Evolutionary conservation across 139 green algal genomes (phyloP).

Genomic region (Edaphochlamys debaryana): DNA sequence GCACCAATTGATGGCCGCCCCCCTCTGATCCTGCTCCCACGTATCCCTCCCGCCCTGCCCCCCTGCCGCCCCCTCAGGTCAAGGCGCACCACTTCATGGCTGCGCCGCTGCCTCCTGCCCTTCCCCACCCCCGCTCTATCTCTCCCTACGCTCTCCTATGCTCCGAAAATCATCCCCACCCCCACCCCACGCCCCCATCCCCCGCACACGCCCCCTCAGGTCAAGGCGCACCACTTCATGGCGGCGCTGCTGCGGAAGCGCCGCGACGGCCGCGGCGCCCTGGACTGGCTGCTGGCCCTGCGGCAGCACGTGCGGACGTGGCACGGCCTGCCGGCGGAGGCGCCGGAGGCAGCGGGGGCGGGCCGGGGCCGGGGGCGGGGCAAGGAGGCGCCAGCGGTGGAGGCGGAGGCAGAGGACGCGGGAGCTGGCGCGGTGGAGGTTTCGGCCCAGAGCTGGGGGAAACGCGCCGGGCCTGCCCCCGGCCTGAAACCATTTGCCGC

Average conservation of each 20-base stretch:
- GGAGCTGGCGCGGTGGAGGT: not conserved
- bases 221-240: constrained; percentile 1
- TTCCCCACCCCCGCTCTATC: no score
- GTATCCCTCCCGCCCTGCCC: no score
- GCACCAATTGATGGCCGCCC: no score
- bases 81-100: no score
- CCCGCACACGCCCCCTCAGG: no score
- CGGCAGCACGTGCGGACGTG: constrained; percentile 2
- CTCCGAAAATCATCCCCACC: no score
- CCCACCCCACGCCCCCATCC: not conserved
- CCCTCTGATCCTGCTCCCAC: not conserved
- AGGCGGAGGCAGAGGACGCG: not conserved
- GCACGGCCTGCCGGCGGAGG: constrained; percentile 1
- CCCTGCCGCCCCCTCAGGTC: no score
- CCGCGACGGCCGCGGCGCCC: not conserved
- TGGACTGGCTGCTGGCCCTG: not conserved
- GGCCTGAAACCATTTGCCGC: not conserved
- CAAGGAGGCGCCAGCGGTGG: not conserved
- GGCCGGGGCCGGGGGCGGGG: not conserved
- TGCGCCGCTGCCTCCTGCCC: no score
- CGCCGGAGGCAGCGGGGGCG: not conserved
- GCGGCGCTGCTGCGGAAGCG: not conserved
- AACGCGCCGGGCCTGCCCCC: not conserved
- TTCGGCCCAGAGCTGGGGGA: not conserved
- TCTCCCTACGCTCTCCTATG: no score